Evolutionary conservation across 345 rosid genomes (phyloP), one percentile per base, ranked within the genome.

Genomic region (Citrus glauca): DNA sequence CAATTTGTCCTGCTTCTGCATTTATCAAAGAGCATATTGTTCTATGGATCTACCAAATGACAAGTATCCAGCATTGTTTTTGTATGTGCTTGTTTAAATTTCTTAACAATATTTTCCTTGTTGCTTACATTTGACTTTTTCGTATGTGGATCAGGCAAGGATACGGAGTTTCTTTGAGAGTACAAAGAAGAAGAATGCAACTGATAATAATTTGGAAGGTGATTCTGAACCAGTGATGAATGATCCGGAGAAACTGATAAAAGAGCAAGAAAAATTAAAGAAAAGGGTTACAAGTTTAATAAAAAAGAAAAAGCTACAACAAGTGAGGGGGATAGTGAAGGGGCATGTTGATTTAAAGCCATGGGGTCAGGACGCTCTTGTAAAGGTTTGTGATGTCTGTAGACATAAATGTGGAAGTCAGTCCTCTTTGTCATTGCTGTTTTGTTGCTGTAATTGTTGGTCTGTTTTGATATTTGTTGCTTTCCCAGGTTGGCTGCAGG

Each of bases 311-410:
- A 97, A 90, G 85, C 79, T 86, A 67, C 80, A 84, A 62, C 90
- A 89, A 81, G 86, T 93, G 72, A 89, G 81, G 83, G 81, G 74
- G 59, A 59, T 93, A 65, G 85, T 94, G 84, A 94, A 89, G 84
- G 87, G 63, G 35, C 87, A 88, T 27, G 92, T 84, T 82, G 85
- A 87, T 65, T 85, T 87, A 63, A 78, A 79, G 86, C 91, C 98
- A 65, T 97, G 99, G 99, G 95, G 98, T 77, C 98, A 90, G 86
- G 98, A 97, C 37, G 89, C 80, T 78, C 98, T 90, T 17, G 98
- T 85, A 66, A 91, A 94, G 98, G 99, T 97, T 79, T 66, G 85
- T 72, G 75, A 79, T 79, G 25, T 77, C 27, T 56, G 45, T 73
- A 33, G 76, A 60, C 78, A 61, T 66, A 69, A 48, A 80, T 62